Evolutionary conservation across 2,329 filamentous ascomycete species (phyloP).

Genomic region (Cladosporium sp.): DNA sequence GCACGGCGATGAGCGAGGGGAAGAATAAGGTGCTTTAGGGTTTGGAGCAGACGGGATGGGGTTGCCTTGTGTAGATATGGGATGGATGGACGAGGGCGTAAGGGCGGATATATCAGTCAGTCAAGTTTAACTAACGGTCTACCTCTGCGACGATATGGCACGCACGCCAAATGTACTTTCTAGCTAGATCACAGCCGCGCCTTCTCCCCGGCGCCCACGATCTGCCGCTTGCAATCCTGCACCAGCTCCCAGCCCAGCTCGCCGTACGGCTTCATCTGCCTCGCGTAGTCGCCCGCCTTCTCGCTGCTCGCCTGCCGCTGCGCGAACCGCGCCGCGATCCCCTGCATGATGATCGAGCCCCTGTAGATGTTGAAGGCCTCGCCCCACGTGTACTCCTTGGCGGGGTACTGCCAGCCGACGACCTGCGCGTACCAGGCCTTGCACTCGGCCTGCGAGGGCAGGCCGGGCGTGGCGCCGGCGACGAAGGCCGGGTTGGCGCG

Average conservation of each 20-base stretch:
- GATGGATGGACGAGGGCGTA: too few relatives aligned
- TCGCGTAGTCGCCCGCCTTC: slow-evolving; percentile 66
- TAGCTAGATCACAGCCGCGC: slow-evolving; percentile 13
- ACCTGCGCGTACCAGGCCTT: slow-evolving; percentile 61
- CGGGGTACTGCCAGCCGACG: slow-evolving; percentile 63
- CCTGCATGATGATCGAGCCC: slow-evolving; percentile 65
- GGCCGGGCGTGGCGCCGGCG: slow-evolving; percentile 57
- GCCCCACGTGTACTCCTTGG: slow-evolving; percentile 55
- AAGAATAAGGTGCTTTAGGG: slow-evolving; percentile 8
- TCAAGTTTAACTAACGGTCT: too few relatives aligned
- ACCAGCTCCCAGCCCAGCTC: slow-evolving; percentile 73
- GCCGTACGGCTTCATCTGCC: slow-evolving; percentile 64
- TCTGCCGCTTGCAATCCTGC: slow-evolving; percentile 34
- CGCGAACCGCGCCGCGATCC: slow-evolving; percentile 85
- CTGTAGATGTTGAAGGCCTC: slow-evolving; percentile 58
- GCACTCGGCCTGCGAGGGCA: slow-evolving; percentile 55
- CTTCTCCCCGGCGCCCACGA: slow-evolving; percentile 32
- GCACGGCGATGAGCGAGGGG: slow-evolving; percentile 52
- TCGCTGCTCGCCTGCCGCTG: slow-evolving; percentile 82
- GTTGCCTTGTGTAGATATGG: too few relatives aligned
- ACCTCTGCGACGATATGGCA: too few relatives aligned
- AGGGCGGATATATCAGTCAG: too few relatives aligned
- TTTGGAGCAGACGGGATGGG: neutral
- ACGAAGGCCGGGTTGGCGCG: slow-evolving; percentile 50
- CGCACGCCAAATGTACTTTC: neutral